These are phyloP conservation scores for Elaeagnus macrophylla DNA, from an alignment of 306 rosid species.

Conservation along the genomic window DNA sequence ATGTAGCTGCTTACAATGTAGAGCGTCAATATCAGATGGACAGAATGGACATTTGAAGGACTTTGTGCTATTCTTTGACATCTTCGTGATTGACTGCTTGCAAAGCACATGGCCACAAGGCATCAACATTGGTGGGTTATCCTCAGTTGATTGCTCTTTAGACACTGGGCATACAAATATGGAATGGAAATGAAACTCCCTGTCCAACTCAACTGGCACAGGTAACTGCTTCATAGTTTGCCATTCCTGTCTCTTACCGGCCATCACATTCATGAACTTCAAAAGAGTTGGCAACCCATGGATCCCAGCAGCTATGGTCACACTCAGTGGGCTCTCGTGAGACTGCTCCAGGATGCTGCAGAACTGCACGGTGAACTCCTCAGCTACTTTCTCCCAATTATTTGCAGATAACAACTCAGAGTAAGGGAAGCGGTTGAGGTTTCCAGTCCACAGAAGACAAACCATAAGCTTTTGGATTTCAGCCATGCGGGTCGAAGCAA, in stretches of 20 bases:
- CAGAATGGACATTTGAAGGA: constrained; percentile 83
- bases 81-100: constrained; percentile 82
- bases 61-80: constrained; percentile 77
- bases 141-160: constrained; percentile 76
- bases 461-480: constrained; percentile 74
- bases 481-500: constrained; percentile 45
- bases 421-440: constrained; percentile 68
- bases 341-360: constrained; percentile 80
- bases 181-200: constrained; percentile 84
- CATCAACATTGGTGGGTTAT: constrained; percentile 92
- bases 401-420: constrained; percentile 41
- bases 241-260: constrained; percentile 88
- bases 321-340: constrained; percentile 72
- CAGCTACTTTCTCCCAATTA: constrained; percentile 62
- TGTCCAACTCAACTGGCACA: constrained; percentile 66
- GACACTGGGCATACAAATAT: constrained; percentile 92
- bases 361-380: constrained; percentile 70
- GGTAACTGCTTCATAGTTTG: constrained; percentile 72
- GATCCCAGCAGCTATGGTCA: constrained; percentile 64
- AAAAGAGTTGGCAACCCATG: constrained; percentile 71
- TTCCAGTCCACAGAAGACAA: constrained; percentile 69
- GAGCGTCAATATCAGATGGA: constrained; percentile 62
- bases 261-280: constrained; percentile 76
- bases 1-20: constrained; percentile 46
- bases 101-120: constrained; percentile 91